These are phyloP conservation scores for Cladosporium cucumerinum DNA, from an alignment of 2,329 filamentous ascomycete species.

Conservation along the genomic window DNA sequence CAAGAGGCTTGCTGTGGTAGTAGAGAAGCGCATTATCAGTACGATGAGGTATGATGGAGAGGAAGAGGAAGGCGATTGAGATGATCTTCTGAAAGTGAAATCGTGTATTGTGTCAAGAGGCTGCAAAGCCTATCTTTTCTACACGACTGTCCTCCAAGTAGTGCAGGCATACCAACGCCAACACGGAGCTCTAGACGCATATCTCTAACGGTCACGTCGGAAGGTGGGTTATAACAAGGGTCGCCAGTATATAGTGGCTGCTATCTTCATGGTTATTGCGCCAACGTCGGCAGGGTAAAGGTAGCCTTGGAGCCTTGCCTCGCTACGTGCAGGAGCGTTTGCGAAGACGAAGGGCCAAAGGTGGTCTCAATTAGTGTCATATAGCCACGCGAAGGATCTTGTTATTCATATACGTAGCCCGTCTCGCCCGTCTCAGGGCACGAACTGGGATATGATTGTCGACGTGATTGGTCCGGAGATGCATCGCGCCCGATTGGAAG, in stretches of 20 bases:
- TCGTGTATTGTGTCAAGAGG: background rate
- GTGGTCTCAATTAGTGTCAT: background rate
- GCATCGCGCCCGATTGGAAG: background rate
- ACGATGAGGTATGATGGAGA: background rate
- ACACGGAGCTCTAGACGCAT: background rate
- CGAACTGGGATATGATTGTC: background rate
- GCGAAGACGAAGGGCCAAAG: background rate
- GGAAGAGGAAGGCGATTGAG: background rate
- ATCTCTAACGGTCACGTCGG: background rate
- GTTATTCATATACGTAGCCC: background rate
- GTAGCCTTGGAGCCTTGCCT: background rate
- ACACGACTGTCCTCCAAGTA: background rate
- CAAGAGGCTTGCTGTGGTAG: background rate
- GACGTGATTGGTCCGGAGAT: background rate
- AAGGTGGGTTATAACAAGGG: background rate
- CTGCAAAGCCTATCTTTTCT: background rate
- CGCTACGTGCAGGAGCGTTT: background rate
- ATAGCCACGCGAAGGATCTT: background rate
- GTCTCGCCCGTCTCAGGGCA: background rate
- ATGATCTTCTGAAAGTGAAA: constrained; percentile 5
- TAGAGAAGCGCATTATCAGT: background rate
- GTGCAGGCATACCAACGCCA: background rate
- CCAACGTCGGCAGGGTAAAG: constrained; percentile 7
- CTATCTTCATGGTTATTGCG: constrained; percentile 1
- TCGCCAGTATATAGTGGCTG: background rate